These are phyloP conservation scores for Pseudocohnilembus persalinus DNA, from an alignment of 169 alveolate species.

Conservation along the genomic window DNA sequence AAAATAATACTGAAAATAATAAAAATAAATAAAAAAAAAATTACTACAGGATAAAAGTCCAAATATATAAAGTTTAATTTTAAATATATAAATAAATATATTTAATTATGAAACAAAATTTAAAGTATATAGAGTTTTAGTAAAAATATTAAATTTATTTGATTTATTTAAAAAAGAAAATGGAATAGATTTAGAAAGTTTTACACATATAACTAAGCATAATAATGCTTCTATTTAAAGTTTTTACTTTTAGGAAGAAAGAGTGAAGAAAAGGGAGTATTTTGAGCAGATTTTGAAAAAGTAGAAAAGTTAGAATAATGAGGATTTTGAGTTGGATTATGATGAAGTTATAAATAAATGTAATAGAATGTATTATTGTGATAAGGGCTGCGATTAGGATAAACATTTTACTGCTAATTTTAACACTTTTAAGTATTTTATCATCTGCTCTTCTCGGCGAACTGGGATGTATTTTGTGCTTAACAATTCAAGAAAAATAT, in stretches of 20 bases:
- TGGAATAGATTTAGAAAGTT: slow-evolving; percentile 58
- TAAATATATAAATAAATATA: too few relatives aligned
- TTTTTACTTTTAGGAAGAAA: slow-evolving; percentile 30
- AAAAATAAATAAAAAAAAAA: too few relatives aligned
- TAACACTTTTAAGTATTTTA: slow-evolving; percentile 23
- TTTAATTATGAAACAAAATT: too few relatives aligned
- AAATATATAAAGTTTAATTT: too few relatives aligned
- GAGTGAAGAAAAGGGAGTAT: background rate
- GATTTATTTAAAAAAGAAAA: slow-evolving; percentile 19
- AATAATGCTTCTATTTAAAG: slow-evolving; percentile 39
- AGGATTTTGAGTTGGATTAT: too few relatives aligned
- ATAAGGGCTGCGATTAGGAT: slow-evolving; percentile 17
- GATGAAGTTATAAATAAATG: slow-evolving; percentile 19
- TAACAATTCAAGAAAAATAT: slow-evolving; percentile 39
- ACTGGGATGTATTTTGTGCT: slow-evolving; percentile 38
- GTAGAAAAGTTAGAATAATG: too few relatives aligned
- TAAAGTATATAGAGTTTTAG: too few relatives aligned
- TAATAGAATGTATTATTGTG: slow-evolving; percentile 33
- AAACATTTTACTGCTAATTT: slow-evolving; percentile 11
- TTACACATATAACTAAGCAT: slow-evolving; percentile 50
- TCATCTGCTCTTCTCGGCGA: slow-evolving; percentile 30
- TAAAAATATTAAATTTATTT: too few relatives aligned
- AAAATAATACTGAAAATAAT: too few relatives aligned
- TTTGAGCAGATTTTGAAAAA: too few relatives aligned
- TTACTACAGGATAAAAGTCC: too few relatives aligned